Evolutionary conservation across 2,329 filamentous ascomycete species (phyloP), one percentile per base, ranked within the genome.

Genomic region (Fusarium sp.): DNA sequence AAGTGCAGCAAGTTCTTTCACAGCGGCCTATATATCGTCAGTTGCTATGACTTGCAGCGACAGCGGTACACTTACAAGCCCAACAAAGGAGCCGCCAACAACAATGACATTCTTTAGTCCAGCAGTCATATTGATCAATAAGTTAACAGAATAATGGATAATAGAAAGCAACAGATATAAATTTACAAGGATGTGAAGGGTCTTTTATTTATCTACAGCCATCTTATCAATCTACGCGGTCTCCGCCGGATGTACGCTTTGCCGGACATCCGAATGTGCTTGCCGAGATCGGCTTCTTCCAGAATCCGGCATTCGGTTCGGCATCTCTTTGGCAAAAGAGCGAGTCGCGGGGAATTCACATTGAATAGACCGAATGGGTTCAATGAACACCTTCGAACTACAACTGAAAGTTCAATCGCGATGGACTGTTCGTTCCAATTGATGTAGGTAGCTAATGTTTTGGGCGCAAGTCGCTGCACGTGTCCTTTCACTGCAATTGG

Each of bases 71-170:
- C 73, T 54, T 40, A 75, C 74, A 54, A 76, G 52, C 16, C 74
- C 74, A 25, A 76, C 74, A 49, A 74, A 76, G 2, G 74, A 76
- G 22, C 74, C 74, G 9, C 74, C 74, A 18, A 76, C 70, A 3
- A 76, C 73, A 30, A 76, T 61, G 9, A 76, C 68, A 16, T 76
- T 76, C 60, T 73, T 76, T 1, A 75, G 49, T 7, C 44, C 55
- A 1, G 41, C 71, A 46, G 67, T 63, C 74, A 74, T 75, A 7
- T 11, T 62, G 45, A 24, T 10, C 25, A 29, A 25, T 6, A 40
- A 6, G 20, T 9, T 25, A 25, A 47, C 4, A 49, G 30, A 13
- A 20, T 37, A 20, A 8, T 6, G 2, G 27, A 9, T 14, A 25
- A 24, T 8, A 44, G 22, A 34, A 12, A 7, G 1, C 1, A 1